Evolutionary conservation across 1,284 basidiomycete genomes (phyloP).

Genomic region (Ceratobasidium sp.): DNA sequence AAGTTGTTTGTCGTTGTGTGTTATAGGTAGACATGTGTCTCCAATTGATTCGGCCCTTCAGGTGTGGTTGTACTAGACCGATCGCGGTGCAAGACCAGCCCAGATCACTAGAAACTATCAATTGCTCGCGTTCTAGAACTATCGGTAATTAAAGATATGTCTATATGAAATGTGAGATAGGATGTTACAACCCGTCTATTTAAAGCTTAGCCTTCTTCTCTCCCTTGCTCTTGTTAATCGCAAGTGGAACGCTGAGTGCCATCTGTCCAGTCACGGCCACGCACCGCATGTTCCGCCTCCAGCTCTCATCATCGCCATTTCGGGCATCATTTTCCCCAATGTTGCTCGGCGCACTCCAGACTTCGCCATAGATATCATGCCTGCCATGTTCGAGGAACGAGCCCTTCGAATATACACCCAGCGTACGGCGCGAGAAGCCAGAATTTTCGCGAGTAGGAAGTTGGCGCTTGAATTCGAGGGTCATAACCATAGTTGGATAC

Average conservation of each 20-base stretch:
- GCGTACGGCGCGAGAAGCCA: conserved; percentile 28
- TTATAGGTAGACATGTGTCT: not conserved
- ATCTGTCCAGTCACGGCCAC: conserved; percentile 39
- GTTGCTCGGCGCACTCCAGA: conserved; percentile 39
- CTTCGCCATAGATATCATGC: conserved; percentile 43
- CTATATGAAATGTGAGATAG: not conserved
- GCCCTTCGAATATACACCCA: conserved; percentile 32
- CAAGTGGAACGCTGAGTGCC: conserved; percentile 39
- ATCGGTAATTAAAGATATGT: not conserved
- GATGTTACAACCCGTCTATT: not conserved
- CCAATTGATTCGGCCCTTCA: too few species aligned
- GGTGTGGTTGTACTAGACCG: too few species aligned
- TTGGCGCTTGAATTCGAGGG: conserved; percentile 50
- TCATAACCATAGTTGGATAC: conserved; percentile 71
- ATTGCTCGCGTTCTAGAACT: not conserved
- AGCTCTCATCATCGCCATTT: conserved; percentile 18
- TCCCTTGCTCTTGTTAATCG: conserved; percentile 31
- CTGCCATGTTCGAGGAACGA: conserved; percentile 37
- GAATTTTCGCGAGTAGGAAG: conserved; percentile 19
- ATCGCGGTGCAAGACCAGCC: too few species aligned
- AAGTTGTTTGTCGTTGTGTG: not conserved
- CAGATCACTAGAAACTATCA: too few species aligned
- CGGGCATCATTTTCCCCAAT: conserved; percentile 23
- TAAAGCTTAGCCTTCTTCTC: conserved; percentile 24
- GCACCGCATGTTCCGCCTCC: conserved; percentile 43